These are phyloP conservation scores for Cryptococcus sp. DNA, from an alignment of 1,284 basidiomycete species.

Conservation along the genomic window DNA sequence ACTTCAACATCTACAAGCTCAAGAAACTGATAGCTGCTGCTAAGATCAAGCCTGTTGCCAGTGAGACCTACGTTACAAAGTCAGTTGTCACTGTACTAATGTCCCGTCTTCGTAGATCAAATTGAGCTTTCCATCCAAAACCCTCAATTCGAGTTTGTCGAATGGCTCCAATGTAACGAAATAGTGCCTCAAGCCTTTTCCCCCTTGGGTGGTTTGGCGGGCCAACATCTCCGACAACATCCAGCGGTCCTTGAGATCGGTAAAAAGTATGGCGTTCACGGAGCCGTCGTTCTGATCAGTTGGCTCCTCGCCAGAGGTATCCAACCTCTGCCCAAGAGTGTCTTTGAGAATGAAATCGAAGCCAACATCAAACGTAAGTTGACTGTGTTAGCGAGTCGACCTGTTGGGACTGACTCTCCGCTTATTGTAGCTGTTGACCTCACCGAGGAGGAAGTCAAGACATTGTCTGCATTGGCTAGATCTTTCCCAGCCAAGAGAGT, in stretches of 20 bases:
- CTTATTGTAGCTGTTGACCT: constrained; percentile 5
- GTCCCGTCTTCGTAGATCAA: constrained; percentile 41
- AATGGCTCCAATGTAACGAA: constrained; percentile 59
- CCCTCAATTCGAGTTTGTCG: constrained; percentile 72
- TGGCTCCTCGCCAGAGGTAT: constrained; percentile 75
- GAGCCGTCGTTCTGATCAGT: constrained; percentile 70
- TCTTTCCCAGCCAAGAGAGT: constrained; percentile 6
- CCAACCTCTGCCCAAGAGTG: constrained; percentile 43
- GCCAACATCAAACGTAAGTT: constrained; percentile 17
- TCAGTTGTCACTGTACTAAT: neutral
- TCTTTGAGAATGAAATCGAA: constrained; percentile 34
- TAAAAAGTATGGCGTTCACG: constrained; percentile 64
- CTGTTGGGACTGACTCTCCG: neutral
- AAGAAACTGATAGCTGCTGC: constrained; percentile 63
- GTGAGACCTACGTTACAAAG: constrained; percentile 1
- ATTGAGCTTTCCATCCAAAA: constrained; percentile 76
- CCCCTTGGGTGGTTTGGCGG: constrained; percentile 62
- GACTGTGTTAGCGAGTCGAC: constrained; percentile 11
- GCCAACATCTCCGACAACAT: constrained; percentile 66
- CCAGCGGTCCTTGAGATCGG: constrained; percentile 62
- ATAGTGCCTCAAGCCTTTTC: constrained; percentile 72
- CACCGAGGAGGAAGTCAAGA: constrained; percentile 13
- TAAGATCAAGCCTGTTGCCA: constrained; percentile 60
- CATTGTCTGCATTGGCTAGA: constrained; percentile 9
- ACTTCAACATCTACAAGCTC: constrained; percentile 63